These are phyloP conservation scores for Mucor irregularis DNA, from an alignment of 371 early-diverging fungal species.

Conservation along the genomic window DNA sequence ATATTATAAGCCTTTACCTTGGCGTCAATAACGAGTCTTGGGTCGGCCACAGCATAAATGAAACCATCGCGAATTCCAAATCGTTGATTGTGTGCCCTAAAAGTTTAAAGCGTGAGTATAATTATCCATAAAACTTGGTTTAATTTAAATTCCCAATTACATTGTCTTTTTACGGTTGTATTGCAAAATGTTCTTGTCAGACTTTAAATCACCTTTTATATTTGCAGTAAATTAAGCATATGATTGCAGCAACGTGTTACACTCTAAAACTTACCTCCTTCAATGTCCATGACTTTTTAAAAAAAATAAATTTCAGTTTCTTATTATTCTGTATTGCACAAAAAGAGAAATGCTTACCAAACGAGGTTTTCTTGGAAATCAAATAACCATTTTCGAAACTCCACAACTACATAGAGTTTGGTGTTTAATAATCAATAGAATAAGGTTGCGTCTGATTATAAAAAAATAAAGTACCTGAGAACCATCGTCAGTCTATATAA, in stretches of 20 bases:
- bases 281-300: slow-evolving; percentile 35
- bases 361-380: slow-evolving; percentile 29
- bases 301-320: background rate
- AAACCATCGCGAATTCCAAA: slow-evolving; percentile 46
- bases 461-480: slow-evolving; percentile 5
- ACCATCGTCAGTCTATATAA: slow-evolving; percentile 4
- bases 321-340: background rate
- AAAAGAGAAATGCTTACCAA: slow-evolving; percentile 24
- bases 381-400: slow-evolving; percentile 34
- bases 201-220: slow-evolving; percentile 36
- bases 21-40: slow-evolving; percentile 41
- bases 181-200: slow-evolving; percentile 31
- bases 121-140: background rate
- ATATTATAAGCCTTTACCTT: slow-evolving; percentile 25
- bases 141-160: slow-evolving; percentile 14
- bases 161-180: slow-evolving; percentile 43
- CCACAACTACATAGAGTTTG: slow-evolving; percentile 25
- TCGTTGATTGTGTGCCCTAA: slow-evolving; percentile 48
- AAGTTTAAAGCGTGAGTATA: background rate
- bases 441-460: no score
- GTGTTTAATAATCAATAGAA: background rate
- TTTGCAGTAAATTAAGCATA: background rate
- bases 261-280: slow-evolving; percentile 47
- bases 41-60: slow-evolving; percentile 42
- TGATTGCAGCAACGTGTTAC: background rate